phyloP scores from a whole-genome alignment of 2,329 filamentous ascomycete species.

The Aspergillus sojae region DNA sequence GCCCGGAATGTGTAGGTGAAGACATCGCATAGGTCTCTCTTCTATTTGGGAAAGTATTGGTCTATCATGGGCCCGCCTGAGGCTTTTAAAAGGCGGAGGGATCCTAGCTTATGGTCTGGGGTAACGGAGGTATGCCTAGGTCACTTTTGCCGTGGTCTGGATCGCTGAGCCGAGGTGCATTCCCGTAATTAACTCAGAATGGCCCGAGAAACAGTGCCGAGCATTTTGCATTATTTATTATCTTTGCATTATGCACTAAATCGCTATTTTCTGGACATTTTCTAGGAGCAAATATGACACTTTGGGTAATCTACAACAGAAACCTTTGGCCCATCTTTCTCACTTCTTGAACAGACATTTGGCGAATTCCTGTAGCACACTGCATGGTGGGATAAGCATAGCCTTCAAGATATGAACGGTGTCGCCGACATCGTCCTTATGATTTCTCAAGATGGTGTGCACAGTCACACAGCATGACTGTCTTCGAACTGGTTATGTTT shows the following conservation, averaged over 20 bases:
- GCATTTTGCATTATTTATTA: not conserved
- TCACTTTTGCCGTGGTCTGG: constrained; percentile 7
- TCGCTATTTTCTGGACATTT: not conserved
- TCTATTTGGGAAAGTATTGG: not conserved
- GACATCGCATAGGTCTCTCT: constrained; percentile 27
- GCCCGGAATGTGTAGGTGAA: constrained; percentile 49
- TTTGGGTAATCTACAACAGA: not conserved
- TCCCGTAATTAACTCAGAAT: not conserved
- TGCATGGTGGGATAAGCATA: not conserved
- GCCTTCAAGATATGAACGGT: not conserved
- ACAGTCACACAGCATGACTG: not conserved
- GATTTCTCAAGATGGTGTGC: not conserved
- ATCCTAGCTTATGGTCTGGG: not conserved
- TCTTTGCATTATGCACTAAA: not conserved
- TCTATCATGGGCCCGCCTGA: not conserved
- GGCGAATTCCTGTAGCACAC: not conserved
- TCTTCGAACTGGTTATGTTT: not conserved
- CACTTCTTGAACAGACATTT: not conserved
- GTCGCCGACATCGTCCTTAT: not conserved
- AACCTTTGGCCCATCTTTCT: too few relatives aligned
- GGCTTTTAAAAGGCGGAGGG: not conserved
- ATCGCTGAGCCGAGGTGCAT: constrained; percentile 15
- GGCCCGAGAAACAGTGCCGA: not conserved
- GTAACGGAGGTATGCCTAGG: not conserved
- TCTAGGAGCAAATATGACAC: not conserved